Evolutionary conservation across 139 green algal genomes (phyloP), one percentile per base, ranked within the genome.

Genomic region (Mychonastes homosphaera): DNA sequence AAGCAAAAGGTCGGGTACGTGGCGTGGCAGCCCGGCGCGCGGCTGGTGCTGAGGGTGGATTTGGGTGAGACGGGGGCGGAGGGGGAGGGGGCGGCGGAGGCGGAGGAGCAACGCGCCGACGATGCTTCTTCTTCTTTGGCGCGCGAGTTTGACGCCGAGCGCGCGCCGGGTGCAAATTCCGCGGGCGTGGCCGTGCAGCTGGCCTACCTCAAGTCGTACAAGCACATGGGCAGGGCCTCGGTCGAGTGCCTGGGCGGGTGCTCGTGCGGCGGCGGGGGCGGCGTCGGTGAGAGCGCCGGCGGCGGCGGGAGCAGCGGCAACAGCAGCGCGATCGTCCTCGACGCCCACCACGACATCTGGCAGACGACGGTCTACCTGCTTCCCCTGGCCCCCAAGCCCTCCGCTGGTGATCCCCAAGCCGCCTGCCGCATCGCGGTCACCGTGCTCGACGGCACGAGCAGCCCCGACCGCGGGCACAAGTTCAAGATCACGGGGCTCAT

Each of bases 1-100:
- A 15, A 58, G 43, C 65, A 57, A 16, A 73, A 73, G 50, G 67
- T 57, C 58, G 65, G 65, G 24, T 73, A 64, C 44, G 51, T 73
- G 6, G 27, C 58, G 16, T 58, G 24, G 12, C 15, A 33, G 8
- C n/a, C 23, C 23, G 19, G n/a, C 27, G 23, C n/a, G 27, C 10
- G 46, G 21, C 28, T 56, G 15, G 9, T 56, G 19, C n/a, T 56
- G 27, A 56, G 9, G 27, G 13, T 26, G 7, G 9, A 56, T 15
- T 56, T 12, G 39, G 27, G 16, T 56, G 9, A 12, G 13, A 36
- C 19, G 8, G 24, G 16, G 9, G 39, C 49, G 39, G 6, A 9
- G 7, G 39, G 16, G 36, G 16, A 8, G 27, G 26, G 44, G 9
- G 44, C 8, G 7, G 26, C 18, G 26, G n/a, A 7, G 13, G 26